Percentiles rank a stretch among this genome's conserved stretches.
Evolutionary conservation across 2,329 filamentous ascomycete species (phyloP).

Genomic region (Colletotrichum filicis): DNA sequence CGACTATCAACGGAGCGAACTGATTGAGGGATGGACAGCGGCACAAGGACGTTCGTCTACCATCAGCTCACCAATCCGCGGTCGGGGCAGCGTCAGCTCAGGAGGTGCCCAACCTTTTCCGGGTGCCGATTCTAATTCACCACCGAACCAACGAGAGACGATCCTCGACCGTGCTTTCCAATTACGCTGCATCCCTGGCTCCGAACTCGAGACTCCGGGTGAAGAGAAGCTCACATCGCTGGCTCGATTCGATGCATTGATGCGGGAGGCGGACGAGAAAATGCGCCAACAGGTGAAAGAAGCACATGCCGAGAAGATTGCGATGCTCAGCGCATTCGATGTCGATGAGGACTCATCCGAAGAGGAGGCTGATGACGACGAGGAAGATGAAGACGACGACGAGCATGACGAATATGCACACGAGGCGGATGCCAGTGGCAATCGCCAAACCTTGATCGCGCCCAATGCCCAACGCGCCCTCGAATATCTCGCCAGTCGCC

Average conservation of each 20-base stretch:
- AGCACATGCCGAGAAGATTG: slow-evolving; percentile 41
- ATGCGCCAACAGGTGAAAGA: slow-evolving; percentile 52
- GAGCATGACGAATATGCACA: slow-evolving; percentile 52
- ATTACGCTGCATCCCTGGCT: slow-evolving; percentile 70
- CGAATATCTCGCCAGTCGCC: slow-evolving; percentile 60
- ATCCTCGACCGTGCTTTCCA: slow-evolving; percentile 76
- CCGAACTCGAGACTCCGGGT: slow-evolving; percentile 63
- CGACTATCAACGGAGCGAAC: slow-evolving; percentile 65
- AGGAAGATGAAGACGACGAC: slow-evolving; percentile 55
- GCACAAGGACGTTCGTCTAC: slow-evolving; percentile 69
- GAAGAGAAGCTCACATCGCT: slow-evolving; percentile 74
- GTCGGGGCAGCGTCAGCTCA: slow-evolving; percentile 65
- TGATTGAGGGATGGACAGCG: slow-evolving; percentile 70
- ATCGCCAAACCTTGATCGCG: slow-evolving; percentile 51
- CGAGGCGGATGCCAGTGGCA: slow-evolving; percentile 42
- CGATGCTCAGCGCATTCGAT: slow-evolving; percentile 62
- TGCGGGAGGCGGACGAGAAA: slow-evolving; percentile 69
- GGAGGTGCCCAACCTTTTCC: slow-evolving; percentile 50
- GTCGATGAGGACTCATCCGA: slow-evolving; percentile 59
- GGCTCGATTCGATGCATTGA: slow-evolving; percentile 73
- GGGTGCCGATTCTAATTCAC: slow-evolving; percentile 58
- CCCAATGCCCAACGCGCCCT: slow-evolving; percentile 61
- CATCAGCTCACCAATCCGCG: slow-evolving; percentile 66
- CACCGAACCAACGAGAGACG: slow-evolving; percentile 68
- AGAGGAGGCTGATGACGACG: slow-evolving; percentile 50